A percentile compares a stretch with the other conserved stretches of the same genome.
Conservation (phyloP, 306 rosid species). For the Malus fusca region DNA sequence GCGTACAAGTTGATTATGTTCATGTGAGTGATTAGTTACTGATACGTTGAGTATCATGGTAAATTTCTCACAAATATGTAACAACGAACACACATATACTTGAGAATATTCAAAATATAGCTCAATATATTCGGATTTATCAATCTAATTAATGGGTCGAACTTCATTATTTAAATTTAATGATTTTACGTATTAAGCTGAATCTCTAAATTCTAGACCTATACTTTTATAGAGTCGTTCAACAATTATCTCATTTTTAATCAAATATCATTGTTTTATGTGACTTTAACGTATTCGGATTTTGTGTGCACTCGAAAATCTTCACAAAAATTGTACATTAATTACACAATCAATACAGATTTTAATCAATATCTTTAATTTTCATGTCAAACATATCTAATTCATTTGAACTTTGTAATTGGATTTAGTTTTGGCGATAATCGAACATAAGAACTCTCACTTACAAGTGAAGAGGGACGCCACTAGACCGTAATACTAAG, state of each 20-base stretch:
- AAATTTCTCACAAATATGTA: too few relatives aligned
- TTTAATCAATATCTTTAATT: neutral
- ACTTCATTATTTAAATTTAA: neutral
- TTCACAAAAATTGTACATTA: neutral
- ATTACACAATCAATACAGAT: neutral
- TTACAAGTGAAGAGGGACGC: fast-evolving
- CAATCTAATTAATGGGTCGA: too few relatives aligned
- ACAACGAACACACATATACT: too few relatives aligned
- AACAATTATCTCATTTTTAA: too few relatives aligned
- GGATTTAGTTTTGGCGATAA: neutral
- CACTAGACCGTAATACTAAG: too few relatives aligned
- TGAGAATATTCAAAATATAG: too few relatives aligned
- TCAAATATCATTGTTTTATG: neutral
- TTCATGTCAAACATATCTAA: neutral
- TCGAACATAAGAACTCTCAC: too few relatives aligned
- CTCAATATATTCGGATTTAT: too few relatives aligned
- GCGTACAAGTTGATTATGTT: neutral
- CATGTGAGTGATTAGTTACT: neutral
- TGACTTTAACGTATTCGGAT: too few relatives aligned
- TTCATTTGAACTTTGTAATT: neutral
- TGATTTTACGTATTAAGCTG: neutral
- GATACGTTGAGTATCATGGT: neutral
- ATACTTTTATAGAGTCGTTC: too few relatives aligned
- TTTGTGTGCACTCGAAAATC: neutral
- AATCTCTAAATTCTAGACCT: too few relatives aligned